Evolutionary conservation across 2,329 filamentous ascomycete genomes (phyloP).

Genomic region (Diaporthe sp.): DNA sequence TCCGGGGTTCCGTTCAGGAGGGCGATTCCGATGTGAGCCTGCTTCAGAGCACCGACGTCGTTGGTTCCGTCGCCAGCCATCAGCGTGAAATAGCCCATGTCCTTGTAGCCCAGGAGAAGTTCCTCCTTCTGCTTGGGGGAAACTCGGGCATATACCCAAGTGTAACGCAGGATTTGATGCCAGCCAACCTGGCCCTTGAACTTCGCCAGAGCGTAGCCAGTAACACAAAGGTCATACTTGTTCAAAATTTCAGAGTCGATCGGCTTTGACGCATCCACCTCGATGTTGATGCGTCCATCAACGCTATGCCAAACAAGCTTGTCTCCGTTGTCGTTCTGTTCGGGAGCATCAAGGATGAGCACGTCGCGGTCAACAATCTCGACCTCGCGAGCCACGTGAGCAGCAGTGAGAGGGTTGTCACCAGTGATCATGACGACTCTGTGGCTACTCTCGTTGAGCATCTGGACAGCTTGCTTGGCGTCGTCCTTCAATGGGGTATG

Average conservation of each 20-base stretch:
- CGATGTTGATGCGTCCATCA: slow-evolving; percentile 88
- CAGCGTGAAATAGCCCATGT: slow-evolving; percentile 96
- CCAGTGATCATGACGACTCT: slow-evolving; percentile 99
- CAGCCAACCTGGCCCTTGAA: slow-evolving; percentile 86
- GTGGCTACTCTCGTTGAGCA: slow-evolving; percentile 99
- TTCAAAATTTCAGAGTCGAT: slow-evolving; percentile 86
- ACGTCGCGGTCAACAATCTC: slow-evolving; percentile 98
- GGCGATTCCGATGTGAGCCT: slow-evolving; percentile 96
- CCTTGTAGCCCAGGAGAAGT: slow-evolving; percentile 95
- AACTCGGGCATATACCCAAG: slow-evolving; percentile 98
- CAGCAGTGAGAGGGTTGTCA: slow-evolving; percentile 96
- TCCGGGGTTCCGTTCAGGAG: slow-evolving; percentile 95
- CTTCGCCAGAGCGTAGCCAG: slow-evolving; percentile 91
- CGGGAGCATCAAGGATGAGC: slow-evolving; percentile 93
- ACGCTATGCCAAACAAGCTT: slow-evolving; percentile 94
- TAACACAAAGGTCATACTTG: slow-evolving; percentile 93
- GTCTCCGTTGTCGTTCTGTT: slow-evolving; percentile 85
- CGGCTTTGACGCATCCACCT: slow-evolving; percentile 85
- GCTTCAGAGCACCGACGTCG: slow-evolving; percentile 96
- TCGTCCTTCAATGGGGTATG: slow-evolving; percentile 98
- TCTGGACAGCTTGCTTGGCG: slow-evolving; percentile 91
- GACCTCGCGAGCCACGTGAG: slow-evolving; percentile 94
- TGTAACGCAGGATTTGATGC: slow-evolving; percentile 83
- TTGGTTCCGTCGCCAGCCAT: slow-evolving; percentile 99
- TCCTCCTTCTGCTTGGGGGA: slow-evolving; percentile 99